Evolutionary conservation across 352 stramenopile species (phyloP), one percentile per base, ranked within the genome.

Genomic region (Globisporangium heterothallicum): DNA sequence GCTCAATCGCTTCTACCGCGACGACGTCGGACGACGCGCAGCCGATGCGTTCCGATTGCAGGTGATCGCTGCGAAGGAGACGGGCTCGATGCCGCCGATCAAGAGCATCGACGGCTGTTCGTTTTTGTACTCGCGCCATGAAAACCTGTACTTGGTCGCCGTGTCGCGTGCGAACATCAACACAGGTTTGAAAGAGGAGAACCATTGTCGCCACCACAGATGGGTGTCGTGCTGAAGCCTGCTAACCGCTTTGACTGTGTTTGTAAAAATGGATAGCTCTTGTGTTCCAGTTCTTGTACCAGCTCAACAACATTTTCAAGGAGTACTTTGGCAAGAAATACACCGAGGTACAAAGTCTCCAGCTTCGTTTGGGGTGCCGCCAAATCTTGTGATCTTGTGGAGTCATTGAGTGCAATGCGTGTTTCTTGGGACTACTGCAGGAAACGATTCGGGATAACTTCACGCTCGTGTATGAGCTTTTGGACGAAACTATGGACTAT

Each of bases 401-500:
- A n/a, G n/a, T 41, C 34, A 44, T 44, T 25, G 38, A 44, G 21
- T 7, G n/a, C 6, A 25, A 44, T 14, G n/a, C 6, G 6, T 25
- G 38, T 25, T 13, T 6, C 38, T 13, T 25, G 6, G 16, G 5
- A 8, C n/a, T 44, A 48, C 3, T 6, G 6, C 36, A 77, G 65
- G 96, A 98, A 51, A 94, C 87, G 46, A 94, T 99, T 57, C 82
- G 94, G 38, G 97, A 98, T 67, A 99, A 99, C 72, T 98, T 99
- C 74, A 99, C 96, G 44, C 79, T 99, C 27, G 95, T 99, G 56
- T 99, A 99, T 58, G 97, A 99, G 78, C 83, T 99, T 26, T 91
- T 99, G 63, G 97, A 99, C 59, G 96, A 99, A 66, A 98, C 95
- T 6, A 98, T 99, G 92, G 97, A 99, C 74, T 98, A 98, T 84